A percentile compares a stretch with the other conserved stretches of the same genome.
Evolutionary conservation across 2,329 filamentous ascomycete species (phyloP).

Genomic region (Exophiala mesophila): DNA sequence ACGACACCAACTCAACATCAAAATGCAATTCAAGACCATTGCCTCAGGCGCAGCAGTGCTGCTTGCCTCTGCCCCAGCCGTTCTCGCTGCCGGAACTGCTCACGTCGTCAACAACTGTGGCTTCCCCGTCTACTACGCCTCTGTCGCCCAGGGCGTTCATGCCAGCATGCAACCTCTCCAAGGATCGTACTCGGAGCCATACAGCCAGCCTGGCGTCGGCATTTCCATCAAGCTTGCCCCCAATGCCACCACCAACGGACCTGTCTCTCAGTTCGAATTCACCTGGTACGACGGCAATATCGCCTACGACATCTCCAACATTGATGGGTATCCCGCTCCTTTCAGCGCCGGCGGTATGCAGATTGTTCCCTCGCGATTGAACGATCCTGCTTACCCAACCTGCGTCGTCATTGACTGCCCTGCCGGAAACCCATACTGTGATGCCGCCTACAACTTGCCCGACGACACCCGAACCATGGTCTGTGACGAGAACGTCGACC

Average conservation of each 20-base stretch:
- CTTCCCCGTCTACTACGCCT: slow-evolving; percentile 36
- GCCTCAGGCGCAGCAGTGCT: slow-evolving; percentile 29
- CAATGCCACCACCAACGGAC: slow-evolving; percentile 30
- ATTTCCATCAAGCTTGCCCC: slow-evolving; percentile 41
- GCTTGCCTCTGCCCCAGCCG: slow-evolving; percentile 32
- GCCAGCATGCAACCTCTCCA: slow-evolving; percentile 30
- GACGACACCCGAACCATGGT: slow-evolving; percentile 27
- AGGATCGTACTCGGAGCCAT: slow-evolving; percentile 33
- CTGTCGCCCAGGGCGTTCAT: slow-evolving; percentile 34
- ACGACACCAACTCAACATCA: slow-evolving; percentile 13
- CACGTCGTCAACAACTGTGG: slow-evolving; percentile 37
- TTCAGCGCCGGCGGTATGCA: slow-evolving; percentile 31
- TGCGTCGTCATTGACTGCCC: slow-evolving; percentile 24
- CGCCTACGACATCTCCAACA: slow-evolving; percentile 42
- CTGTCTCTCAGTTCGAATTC: slow-evolving; percentile 41
- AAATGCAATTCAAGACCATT: slow-evolving; percentile 33
- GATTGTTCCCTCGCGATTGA: slow-evolving; percentile 22
- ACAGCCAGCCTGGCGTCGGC: slow-evolving; percentile 35
- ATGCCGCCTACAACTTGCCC: slow-evolving; percentile 25
- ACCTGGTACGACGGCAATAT: slow-evolving; percentile 34
- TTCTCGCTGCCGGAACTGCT: slow-evolving; percentile 35
- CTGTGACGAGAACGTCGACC: slow-evolving; percentile 21
- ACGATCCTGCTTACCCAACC: slow-evolving; percentile 23
- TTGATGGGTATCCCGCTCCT: slow-evolving; percentile 37
- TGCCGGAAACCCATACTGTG: slow-evolving; percentile 22